These are phyloP conservation scores for Chaetomiaceae sp. DNA, from an alignment of 2,329 filamentous ascomycete species.

Conservation along the genomic window DNA sequence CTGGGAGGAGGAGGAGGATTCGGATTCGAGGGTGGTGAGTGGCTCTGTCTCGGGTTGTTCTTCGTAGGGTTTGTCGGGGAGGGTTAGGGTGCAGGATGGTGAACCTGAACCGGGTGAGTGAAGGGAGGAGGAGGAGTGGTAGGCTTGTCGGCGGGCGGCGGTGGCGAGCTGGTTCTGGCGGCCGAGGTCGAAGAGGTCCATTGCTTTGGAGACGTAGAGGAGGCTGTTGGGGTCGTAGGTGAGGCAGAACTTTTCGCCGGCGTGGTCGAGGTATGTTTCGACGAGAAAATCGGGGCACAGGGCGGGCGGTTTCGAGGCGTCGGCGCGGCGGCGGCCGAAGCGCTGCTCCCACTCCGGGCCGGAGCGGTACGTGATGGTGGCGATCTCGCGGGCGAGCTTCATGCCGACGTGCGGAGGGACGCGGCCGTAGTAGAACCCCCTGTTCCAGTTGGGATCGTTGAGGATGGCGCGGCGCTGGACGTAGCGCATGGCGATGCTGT, in stretches of 20 bases:
- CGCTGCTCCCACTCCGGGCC: conserved; percentile 97
- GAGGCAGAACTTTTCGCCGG: conserved; percentile 95
- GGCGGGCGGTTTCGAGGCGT: conserved; percentile 79
- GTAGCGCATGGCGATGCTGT: conserved; percentile 98
- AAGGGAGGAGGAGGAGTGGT: not conserved
- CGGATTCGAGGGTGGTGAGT: conserved; percentile 24
- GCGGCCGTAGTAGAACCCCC: conserved; percentile 85
- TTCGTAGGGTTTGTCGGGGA: conserved; percentile 80
- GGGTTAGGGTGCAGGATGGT: conserved; percentile 68
- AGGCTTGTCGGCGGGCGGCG: conserved; percentile 47
- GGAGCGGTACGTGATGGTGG: conserved; percentile 93
- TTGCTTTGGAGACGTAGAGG: conserved; percentile 95
- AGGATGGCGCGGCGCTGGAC: conserved; percentile 96
- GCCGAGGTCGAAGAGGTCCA: conserved; percentile 96
- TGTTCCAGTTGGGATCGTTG: conserved; percentile 97
- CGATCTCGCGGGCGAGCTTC: conserved; percentile 96
- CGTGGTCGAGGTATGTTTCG: conserved; percentile 96
- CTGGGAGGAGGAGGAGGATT: too few relatives aligned
- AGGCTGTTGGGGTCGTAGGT: conserved; percentile 95
- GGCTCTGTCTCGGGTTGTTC: conserved; percentile 66
- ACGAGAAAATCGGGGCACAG: conserved; percentile 97
- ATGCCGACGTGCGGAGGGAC: conserved; percentile 93
- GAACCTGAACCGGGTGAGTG: conserved; percentile 34
- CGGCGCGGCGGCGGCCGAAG: conserved; percentile 82
- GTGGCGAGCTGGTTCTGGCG: conserved; percentile 62